Percentiles rank a stretch among this genome's conserved stretches.
phyloP scores from a whole-genome alignment of 305 asterid species.

The Solanum aculeatissimum region DNA sequence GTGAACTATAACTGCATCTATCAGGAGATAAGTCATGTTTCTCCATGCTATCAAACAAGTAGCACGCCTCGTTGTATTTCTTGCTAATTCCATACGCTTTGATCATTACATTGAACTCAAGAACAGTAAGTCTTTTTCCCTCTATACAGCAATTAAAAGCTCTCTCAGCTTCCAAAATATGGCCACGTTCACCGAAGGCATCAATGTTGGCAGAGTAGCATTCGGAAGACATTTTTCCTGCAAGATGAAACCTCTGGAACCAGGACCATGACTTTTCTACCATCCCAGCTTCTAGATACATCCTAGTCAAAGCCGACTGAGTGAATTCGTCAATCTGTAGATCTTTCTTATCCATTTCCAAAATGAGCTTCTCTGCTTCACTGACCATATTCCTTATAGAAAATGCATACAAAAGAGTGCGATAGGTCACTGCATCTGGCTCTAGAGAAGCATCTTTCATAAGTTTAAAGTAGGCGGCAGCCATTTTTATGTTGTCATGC shows the following conservation, averaged over 20 bases:
- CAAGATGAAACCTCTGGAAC: constrained; percentile 67
- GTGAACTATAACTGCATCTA: constrained; percentile 71
- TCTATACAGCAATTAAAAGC: constrained; percentile 50
- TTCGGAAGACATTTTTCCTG: constrained; percentile 69
- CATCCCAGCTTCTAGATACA: constrained; percentile 81
- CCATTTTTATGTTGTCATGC: constrained; percentile 52
- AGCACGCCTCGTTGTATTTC: constrained; percentile 66
- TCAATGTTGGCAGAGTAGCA: constrained; percentile 89
- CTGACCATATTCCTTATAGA: constrained; percentile 72
- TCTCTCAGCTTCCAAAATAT: constrained; percentile 50
- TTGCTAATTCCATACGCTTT: constrained; percentile 84
- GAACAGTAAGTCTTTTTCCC: constrained; percentile 31
- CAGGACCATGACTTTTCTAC: constrained; percentile 56
- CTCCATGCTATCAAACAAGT: constrained; percentile 56
- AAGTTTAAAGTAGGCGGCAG: constrained; percentile 48
- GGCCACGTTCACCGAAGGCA: constrained; percentile 82
- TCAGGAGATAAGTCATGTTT: constrained; percentile 51
- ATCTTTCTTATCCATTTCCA: constrained; percentile 69
- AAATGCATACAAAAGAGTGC: constrained; percentile 80
- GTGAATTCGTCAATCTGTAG: constrained; percentile 74
- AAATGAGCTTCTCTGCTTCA: constrained; percentile 63
- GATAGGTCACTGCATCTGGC: constrained; percentile 82
- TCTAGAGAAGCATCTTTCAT: constrained; percentile 72
- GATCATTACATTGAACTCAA: constrained; percentile 80
- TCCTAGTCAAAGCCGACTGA: constrained; percentile 84